Base-by-base conservation (phyloP, 352 stramenopile genomes). In the Phytophthora citrophthora region DNA sequence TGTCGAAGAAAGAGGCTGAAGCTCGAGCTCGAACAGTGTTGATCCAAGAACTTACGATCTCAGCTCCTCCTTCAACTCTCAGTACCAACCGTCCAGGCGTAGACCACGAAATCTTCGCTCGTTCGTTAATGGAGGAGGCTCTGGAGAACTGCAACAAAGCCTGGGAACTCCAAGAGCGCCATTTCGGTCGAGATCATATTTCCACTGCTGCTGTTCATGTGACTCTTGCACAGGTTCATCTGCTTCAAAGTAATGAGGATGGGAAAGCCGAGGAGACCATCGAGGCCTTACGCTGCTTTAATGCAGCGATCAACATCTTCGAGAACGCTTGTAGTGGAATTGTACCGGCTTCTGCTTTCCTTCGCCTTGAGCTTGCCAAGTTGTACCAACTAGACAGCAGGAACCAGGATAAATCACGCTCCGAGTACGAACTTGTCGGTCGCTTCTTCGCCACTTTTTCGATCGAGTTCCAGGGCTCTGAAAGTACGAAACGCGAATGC, bases 141-240 rank as follows among this genome's bases (percentile, higher is more conserved):
- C 49, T 89, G n/a, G 84, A 93, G 55, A 76, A 71, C 38, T 91
- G 79, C 54, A 80, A 64, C 29, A 89, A 88, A 45, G 80, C 82
- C 4, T 92, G 79, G 79, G 74, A 74, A 15, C 44, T 92, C 3
- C 79, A 90, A 24, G 77, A 92, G 44, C 46, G 64, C 16, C 60
- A 76, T 13, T 69, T 68, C 49, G 81, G 83, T n/a, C 57, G 62
- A 1, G 77, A 86, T 1, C 81, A 92, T 44, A 47, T 89, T 29
- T 80, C 79, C 11, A 88, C 72, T 3, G 81, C 79, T 10, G 60
- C 62, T 11, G 76, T 88, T 4, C 77, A 90, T 41, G 72, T 80
- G 6, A 64, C 68, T 27, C 64, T 93, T 1, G 84, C 81, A 4
- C 83, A 91, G 39, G 72, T 89, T 20, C 69, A 89, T 54, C 52